Evolutionary conservation across 1,139 yeast genomes (phyloP), one percentile per base, ranked within the genome.

Genomic region (Blastobotrys persicus): DNA sequence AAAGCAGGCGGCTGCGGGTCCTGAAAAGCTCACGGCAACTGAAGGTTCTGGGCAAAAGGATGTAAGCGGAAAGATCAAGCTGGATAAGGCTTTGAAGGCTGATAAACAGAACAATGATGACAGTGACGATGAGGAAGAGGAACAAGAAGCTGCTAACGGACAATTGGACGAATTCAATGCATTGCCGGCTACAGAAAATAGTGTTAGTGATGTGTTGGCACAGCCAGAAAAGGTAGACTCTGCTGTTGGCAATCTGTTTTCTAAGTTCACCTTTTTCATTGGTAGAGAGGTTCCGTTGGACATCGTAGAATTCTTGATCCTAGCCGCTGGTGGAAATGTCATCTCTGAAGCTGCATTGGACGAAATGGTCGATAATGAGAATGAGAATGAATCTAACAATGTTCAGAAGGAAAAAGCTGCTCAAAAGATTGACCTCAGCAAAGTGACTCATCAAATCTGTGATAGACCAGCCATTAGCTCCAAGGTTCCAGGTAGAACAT

Each of bases 271-370:
- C 5, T 91, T 92, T 68, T 92, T 73, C 65, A 80, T 94, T 54
- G 96, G 98, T 50, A 85, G 99, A 70, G 99, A 92, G 73, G 98
- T 92, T 42, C 89, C 98, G 20, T 75, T 91, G 56, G 98, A 92
- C 60, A 81, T 91, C 58, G 75, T 91, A 58, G 98, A 92, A 73
- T 87, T 92, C 67, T 78, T 91, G 59, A 83, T 91, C 54, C 75
- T 89, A 54, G 80, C 97, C 3, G 83, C 87, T 64, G 98, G 98
- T 55, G 98, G 97, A 50, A 76, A 78, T 52, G 77, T 89, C 38
- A 80, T 91, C 44, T 84, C 95, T 61, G 98, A 92, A 72, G 80
- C 92, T 51, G 85, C 95, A 4, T 69, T 89, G 54, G 98, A 92
- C 65, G 95, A 85, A 68, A 71, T 85, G 56, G 56, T 67, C 43